Conservation (phyloP, 257 asterid species). For the Dorcoceras hygrometricum region DNA sequence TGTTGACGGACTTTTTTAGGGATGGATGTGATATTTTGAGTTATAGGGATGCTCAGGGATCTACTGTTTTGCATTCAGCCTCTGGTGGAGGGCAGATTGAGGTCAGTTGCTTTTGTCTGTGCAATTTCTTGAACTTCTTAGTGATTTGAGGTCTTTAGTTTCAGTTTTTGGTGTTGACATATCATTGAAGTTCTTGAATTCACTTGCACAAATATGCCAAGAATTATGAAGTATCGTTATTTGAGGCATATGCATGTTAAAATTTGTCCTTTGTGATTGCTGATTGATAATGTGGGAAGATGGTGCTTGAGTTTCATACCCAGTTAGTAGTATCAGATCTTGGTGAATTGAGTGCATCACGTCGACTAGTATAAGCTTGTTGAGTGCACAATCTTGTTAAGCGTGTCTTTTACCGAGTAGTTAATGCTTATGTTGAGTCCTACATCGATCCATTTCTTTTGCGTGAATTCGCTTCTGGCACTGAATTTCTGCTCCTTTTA, state of each 20-base stretch:
- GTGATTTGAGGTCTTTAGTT: neutral
- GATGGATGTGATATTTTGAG: constrained; percentile 52
- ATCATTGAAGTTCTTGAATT: neutral
- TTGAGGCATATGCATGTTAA: neutral
- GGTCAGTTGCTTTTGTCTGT: constrained; percentile 37
- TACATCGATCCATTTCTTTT: neutral
- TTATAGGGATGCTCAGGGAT: constrained; percentile 71
- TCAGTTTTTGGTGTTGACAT: neutral
- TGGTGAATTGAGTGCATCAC: neutral
- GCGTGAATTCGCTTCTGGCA: constrained; percentile 15
- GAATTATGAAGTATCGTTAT: neutral
- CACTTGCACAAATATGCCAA: neutral
- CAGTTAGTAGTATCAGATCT: neutral
- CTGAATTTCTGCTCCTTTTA: neutral
- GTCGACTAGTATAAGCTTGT: neutral
- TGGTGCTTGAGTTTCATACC: neutral
- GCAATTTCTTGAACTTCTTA: neutral
- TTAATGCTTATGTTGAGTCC: neutral
- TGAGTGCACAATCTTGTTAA: neutral
- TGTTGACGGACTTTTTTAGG: constrained; percentile 58
- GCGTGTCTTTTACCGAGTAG: neutral
- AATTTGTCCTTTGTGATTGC: neutral
- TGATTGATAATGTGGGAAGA: neutral
- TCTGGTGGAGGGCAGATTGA: constrained; percentile 70
- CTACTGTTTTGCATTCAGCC: constrained; percentile 78